phyloP scores from a whole-genome alignment of 345 rosid species.

The Eucalyptus curtisii region DNA sequence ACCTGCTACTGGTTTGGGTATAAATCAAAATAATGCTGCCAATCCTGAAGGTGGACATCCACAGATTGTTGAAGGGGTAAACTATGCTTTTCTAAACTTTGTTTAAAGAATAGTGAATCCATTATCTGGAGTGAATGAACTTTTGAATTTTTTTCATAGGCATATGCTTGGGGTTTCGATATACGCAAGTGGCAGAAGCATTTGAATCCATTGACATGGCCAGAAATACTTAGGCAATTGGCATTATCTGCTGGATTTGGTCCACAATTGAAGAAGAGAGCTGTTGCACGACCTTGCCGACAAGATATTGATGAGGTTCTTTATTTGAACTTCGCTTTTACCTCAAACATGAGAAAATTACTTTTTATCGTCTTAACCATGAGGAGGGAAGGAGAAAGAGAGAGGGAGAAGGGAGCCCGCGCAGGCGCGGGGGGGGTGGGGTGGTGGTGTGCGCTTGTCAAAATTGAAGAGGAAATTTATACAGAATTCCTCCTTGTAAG shows the following conservation, averaged over 20 bases:
- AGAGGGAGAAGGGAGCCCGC: no score
- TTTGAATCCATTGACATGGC: constrained; percentile 89
- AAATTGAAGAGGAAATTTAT: neutral
- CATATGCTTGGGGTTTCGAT: constrained; percentile 98
- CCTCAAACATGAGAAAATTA: neutral
- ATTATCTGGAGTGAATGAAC: neutral
- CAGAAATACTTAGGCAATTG: constrained; percentile 85
- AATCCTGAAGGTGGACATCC: constrained; percentile 99
- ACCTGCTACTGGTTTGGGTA: constrained; percentile 72
- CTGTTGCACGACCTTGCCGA: constrained; percentile 15
- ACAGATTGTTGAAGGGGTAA: constrained; percentile 95
- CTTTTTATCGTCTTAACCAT: neutral
- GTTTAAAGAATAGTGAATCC: neutral
- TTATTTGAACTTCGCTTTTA: neutral
- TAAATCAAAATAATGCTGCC: constrained; percentile 61
- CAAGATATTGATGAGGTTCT: constrained; percentile 65
- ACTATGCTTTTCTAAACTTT: neutral
- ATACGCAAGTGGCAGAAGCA: constrained; percentile 88
- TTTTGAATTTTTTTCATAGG: constrained; percentile 28
- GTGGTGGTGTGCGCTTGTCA: neutral
- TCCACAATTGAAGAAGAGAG: constrained; percentile 64
- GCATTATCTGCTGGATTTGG: constrained; percentile 90
- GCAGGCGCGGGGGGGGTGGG: neutral
- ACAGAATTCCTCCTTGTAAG: neutral
- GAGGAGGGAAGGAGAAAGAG: neutral